Conservation (phyloP, 257 asterid genomes). For the Solanum dulcamara region DNA sequence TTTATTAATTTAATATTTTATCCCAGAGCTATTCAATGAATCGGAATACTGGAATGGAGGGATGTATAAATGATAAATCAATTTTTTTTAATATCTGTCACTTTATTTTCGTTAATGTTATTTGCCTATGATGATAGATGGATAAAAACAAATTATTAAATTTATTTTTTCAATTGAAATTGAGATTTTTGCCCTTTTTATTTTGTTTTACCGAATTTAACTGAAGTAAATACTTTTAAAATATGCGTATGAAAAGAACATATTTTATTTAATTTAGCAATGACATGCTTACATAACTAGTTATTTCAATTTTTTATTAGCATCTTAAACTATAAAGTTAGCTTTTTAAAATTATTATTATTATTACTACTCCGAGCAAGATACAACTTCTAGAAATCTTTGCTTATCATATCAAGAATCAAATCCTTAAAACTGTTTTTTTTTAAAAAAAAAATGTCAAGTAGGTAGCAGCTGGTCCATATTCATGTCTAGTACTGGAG, state of each 20-base stretch:
- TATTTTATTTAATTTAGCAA: background rate
- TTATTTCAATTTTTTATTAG: background rate
- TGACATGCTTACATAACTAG: background rate
- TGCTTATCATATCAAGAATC: background rate
- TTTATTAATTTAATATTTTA: too few species aligned
- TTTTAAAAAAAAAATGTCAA: too few species aligned
- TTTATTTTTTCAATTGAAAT: background rate
- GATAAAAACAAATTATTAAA: background rate
- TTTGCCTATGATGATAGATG: background rate
- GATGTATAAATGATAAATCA: too few species aligned
- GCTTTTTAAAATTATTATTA: too few species aligned
- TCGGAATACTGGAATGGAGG: too few species aligned
- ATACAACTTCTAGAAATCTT: background rate
- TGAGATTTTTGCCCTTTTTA: background rate
- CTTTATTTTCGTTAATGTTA: background rate
- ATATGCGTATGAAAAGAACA: background rate
- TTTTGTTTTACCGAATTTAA: background rate
- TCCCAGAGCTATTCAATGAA: too few species aligned
- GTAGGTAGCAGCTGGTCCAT: background rate
- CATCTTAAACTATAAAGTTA: background rate
- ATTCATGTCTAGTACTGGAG: background rate
- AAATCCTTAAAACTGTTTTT: background rate
- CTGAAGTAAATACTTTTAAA: background rate
- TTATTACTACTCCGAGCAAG: background rate
- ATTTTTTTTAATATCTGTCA: too few species aligned